Base-by-base conservation (phyloP, 2,329 filamentous ascomycete species). In the Fusarium nodosum region DNA sequence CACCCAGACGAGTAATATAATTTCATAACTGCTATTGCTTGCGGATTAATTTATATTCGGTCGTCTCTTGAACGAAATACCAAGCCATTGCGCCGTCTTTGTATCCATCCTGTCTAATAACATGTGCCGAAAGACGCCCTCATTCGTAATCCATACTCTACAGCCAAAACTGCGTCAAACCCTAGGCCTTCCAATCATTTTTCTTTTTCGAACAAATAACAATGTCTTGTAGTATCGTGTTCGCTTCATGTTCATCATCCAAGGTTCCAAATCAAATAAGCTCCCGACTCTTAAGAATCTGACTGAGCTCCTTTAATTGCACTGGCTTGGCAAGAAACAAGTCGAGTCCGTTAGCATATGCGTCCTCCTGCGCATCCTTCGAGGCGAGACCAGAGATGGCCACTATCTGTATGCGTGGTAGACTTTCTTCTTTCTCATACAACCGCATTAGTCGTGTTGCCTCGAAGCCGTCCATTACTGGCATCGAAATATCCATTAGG, bases 291-390 rank as follows among this genome's bases (percentile, higher is more conserved):
- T 61, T 57, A 13, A 72, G 54, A 24, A 72, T 65, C 2, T 39
- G 56, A 18, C 73, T 68, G 16, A 85, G 68, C 45, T 82, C 79
- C 33, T 80, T 81, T 5, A 85, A 64, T 15, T 79, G 75, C 2
- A 88, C 84, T 1, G 86, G 86, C 68, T 87, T 87, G 33, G 86
- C 86, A 39, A 88, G 72, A 64, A 87, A 87, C 7, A 87, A 60
- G 69, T 88, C 85, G n/a, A 88, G 79, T 1, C 86, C 86, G 45
- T 81, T 84, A 2, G 80, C 82, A 56, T 85, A 82, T 0, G 86
- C 86, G 48, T 88, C 86, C 48, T 85, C 80, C 60, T 86, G 82
- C 0, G 84, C 83, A 22, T 80, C 80, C 2, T 80, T 77, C 15
- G 84, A 85, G 0, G 84, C 85, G 2, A 87, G 76, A 0, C 86